Evolutionary conservation across 2,329 filamentous ascomycete species (phyloP), one percentile per base, ranked within the genome.

Genomic region (Scedosporium aurantiacum): DNA sequence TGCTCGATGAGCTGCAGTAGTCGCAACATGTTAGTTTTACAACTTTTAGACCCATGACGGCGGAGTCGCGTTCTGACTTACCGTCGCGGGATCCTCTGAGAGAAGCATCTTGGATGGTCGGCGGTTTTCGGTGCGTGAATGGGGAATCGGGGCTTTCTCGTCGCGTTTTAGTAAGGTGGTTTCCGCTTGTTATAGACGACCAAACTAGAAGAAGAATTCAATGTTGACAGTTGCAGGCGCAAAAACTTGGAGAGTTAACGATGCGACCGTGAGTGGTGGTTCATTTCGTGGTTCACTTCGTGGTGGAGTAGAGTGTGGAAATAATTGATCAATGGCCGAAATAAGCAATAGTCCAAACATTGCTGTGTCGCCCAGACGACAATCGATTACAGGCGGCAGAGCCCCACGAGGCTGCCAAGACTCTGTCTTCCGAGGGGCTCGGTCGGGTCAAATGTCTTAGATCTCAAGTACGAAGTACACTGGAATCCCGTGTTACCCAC

Each of bases 11-110:
- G 88, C 89, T 94, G 74, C 56, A 62, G 61, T 59, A 25, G 28
- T 50, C 7, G 14, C 10, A 12, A 18, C 14, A 54, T 28, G 59
- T 60, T 54, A 57, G 60, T 52, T 45, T 43, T 55, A 55, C 27
- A 4, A 14, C 12, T 23, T 23, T 23, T 14, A 16, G 23, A 14
- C 23, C n/a, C 28, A 21, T 43, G 37, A 23, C 5, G 37, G 23
- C 16, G 40, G 23, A 16, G 43, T 47, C n/a, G 37, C n/a, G 28
- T 56, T 16, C 25, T n/a, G 10, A 60, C 83, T 64, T 84, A 95
- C 91, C 54, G 87, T 88, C 54, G 89, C 89, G 66, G 92, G 93
- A 73, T 94, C 90, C 78, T 97, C 92, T 76, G 96, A 90, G 76
- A 97, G 90, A 72, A 97, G 82, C 89, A 97, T 97, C 65, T 76